phyloP scores from a whole-genome alignment of 495 filamentous ascomycete genomes.

The Xylaria telfairii region DNA sequence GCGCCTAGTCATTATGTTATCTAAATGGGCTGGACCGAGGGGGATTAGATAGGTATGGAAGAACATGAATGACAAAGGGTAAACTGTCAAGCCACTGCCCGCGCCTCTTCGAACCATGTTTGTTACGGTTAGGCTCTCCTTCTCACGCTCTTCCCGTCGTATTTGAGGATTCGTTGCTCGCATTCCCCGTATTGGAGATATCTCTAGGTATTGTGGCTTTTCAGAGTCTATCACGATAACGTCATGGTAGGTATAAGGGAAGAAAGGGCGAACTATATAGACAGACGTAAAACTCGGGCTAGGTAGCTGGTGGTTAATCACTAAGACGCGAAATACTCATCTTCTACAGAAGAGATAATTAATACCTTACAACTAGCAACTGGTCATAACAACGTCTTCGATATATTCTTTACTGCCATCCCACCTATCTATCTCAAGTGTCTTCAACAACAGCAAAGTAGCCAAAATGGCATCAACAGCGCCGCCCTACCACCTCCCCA shows the following conservation, averaged over 20 bases:
- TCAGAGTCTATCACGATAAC: background rate
- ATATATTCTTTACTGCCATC: background rate
- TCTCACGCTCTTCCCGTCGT: background rate
- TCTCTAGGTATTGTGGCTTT: slow-evolving; percentile 3
- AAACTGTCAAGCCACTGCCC: background rate
- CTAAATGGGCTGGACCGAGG: background rate
- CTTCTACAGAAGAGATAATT: background rate
- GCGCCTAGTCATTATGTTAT: background rate
- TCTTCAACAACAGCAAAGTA: background rate
- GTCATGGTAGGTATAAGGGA: slow-evolving; percentile 1
- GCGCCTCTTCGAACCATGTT: background rate
- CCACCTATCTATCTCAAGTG: background rate
- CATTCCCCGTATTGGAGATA: slow-evolving; percentile 15
- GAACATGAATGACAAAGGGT: background rate
- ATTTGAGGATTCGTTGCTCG: background rate
- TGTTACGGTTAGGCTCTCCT: background rate
- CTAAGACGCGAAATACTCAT: background rate
- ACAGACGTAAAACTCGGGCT: background rate
- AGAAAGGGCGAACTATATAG: background rate
- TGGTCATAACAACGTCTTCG: background rate
- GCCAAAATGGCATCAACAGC: slow-evolving; percentile 20
- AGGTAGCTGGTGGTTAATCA: background rate
- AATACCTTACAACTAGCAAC: background rate
- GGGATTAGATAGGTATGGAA: background rate
- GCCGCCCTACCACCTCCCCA: background rate